A percentile compares a stretch with the other conserved stretches of the same genome.
phyloP scores from a whole-genome alignment of 1,284 basidiomycete species.

The Chalciporus sp. region DNA sequence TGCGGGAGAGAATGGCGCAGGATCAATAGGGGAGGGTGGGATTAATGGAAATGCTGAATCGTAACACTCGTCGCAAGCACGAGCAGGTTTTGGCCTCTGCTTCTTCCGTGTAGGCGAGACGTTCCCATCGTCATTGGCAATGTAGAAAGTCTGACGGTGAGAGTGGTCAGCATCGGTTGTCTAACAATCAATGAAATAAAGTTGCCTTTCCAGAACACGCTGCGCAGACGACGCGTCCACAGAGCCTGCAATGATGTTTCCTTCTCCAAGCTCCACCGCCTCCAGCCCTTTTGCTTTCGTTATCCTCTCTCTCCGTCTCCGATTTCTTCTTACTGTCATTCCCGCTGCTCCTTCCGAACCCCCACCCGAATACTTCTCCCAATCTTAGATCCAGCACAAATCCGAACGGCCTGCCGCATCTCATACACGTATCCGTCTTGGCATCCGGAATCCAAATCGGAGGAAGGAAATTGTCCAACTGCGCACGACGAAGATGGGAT shows the following conservation, averaged over 20 bases:
- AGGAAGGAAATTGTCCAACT: conserved; percentile 83
- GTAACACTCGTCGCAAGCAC: conserved; percentile 86
- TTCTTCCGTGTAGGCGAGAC: conserved; percentile 40
- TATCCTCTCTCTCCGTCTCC: conserved; percentile 9
- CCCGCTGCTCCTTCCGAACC: conserved; percentile 17
- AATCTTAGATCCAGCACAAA: conserved; percentile 47
- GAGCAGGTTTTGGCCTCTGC: conserved; percentile 64
- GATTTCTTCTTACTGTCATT: conserved; percentile 16
- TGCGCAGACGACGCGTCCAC: conserved; percentile 86
- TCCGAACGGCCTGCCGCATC: conserved; percentile 77
- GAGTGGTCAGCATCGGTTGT: neutral
- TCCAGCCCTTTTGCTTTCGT: conserved; percentile 18
- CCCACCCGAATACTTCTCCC: conserved; percentile 34
- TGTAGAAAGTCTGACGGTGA: conserved; percentile 65
- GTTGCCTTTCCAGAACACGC: conserved; percentile 78
- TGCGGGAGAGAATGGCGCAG: conserved; percentile 5
- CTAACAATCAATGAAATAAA: conserved; percentile 8
- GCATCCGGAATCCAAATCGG: conserved; percentile 93
- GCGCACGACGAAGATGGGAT: conserved; percentile 25
- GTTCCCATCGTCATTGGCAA: conserved; percentile 52
- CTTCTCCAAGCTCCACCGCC: conserved; percentile 53
- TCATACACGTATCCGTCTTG: conserved; percentile 80
- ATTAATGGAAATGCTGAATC: conserved; percentile 77
- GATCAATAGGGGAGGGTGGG: conserved; percentile 31
- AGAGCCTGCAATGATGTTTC: conserved; percentile 89